Evolutionary conservation across 768 basidiomycete genomes (phyloP), one percentile per base, ranked within the genome.

Genomic region (Antrodiella citrinella): DNA sequence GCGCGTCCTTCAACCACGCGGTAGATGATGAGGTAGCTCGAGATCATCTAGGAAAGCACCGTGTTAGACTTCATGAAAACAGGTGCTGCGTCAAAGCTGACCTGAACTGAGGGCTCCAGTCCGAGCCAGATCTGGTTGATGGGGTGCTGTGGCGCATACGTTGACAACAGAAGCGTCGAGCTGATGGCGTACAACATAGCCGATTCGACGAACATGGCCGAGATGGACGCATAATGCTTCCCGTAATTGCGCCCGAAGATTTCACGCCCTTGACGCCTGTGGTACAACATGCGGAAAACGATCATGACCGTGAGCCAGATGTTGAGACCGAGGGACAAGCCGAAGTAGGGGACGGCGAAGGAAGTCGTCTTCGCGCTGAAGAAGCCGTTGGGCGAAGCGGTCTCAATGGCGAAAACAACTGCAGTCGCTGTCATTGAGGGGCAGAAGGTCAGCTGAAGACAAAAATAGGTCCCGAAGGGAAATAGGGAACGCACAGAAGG

Each of bases 121-220:
- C 41, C 41, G 21, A 43, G 41, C 41, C 41, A 43, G 19, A 43
- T 43, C 21, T 43, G 41, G 41, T 43, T 43, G 15, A 43, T 43
- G 9, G 41, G 41, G 19, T 43, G 41, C 41, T 43, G 41, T 9
- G 21, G 25, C 2, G 52, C 60, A 38, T 60, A 64, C 21, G 57
- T 52, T 42, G 59, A 50, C 21, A 56, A 51, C 50, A 65, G 60
- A 30, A 61, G 51, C 40, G 63, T 35, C 12, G 56, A 53, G 25
- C 55, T 52, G 50, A 57, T 47, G 20, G 61, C 54, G 40, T 60
- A 63, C 11, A 60, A 58, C 18, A 54, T 26, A 2, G 56, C 58
- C 21, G 42, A 61, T 57, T 65, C 64, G 50, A 65, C 54, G 47
- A 59, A 51, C 57, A 65, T 64, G 35, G 65, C 55, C 24, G 58